phyloP scores from a whole-genome alignment of 371 early-diverging fungal species.

The Rhizopus microsporus region DNA sequence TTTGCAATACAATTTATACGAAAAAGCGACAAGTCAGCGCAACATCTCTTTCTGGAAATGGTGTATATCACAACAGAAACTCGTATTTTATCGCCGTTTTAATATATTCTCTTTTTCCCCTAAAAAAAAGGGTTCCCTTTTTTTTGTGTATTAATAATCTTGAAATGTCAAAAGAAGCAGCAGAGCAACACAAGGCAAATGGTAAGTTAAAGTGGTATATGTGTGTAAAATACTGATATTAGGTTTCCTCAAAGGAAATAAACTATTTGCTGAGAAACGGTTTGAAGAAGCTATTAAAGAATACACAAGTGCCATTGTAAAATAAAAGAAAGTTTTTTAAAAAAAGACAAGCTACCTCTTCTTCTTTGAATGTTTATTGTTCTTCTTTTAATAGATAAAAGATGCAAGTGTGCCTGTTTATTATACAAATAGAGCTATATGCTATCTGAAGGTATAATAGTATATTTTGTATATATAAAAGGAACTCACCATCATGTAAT shows the following conservation, averaged over 20 bases:
- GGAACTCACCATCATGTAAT: background rate
- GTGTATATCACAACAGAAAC: background rate
- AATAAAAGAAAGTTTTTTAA: background rate
- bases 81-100: background rate
- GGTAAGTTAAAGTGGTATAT: slow-evolving; percentile 20
- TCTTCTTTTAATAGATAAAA: slow-evolving; percentile 51
- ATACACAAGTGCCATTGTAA: slow-evolving; percentile 76
- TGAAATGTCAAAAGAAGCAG: slow-evolving; percentile 36
- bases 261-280: slow-evolving; percentile 55
- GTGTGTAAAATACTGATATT: background rate
- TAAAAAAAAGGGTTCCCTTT: slow-evolving; percentile 2
- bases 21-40: no score
- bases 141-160: slow-evolving; percentile 2
- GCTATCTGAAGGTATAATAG: slow-evolving; percentile 62
- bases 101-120: background rate
- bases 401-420: slow-evolving; percentile 65
- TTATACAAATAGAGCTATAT: slow-evolving; percentile 80
- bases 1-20: no score
- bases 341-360: background rate
- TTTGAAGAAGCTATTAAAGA: slow-evolving; percentile 71
- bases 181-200: slow-evolving; percentile 39
- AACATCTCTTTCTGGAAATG: no score
- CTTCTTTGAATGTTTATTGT: no score
- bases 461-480: background rate
- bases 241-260: slow-evolving; percentile 48